Percentiles rank a stretch among this genome's conserved stretches.
These are phyloP conservation scores for Ascobolus immersus DNA, from an alignment of 495 filamentous ascomycete genomes.

Conservation along the genomic window DNA sequence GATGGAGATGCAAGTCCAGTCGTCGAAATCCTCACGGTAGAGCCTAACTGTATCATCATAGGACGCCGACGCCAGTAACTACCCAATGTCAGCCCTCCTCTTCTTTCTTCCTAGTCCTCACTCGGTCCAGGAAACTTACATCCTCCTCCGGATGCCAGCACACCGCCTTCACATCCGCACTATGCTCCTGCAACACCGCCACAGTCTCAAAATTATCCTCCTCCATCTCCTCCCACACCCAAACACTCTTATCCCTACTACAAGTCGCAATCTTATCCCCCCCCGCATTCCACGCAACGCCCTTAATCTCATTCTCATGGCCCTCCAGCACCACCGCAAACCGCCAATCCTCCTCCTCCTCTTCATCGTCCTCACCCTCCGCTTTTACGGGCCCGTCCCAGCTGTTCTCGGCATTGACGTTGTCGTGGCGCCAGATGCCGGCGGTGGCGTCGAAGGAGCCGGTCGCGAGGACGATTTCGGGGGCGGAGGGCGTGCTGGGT, in stretches of 20 bases:
- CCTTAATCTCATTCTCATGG: constrained; percentile 83
- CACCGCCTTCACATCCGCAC: constrained; percentile 81
- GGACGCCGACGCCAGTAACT: constrained; percentile 57
- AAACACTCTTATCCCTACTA: constrained; percentile 78
- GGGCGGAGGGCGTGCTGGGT: constrained; percentile 26
- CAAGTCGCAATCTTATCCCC: constrained; percentile 73
- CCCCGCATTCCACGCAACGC: constrained; percentile 50
- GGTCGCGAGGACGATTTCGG: constrained; percentile 57
- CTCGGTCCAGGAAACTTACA: neutral
- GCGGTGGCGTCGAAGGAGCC: constrained; percentile 78
- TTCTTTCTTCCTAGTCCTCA: neutral
- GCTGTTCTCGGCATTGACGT: constrained; percentile 4
- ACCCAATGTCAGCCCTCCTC: constrained; percentile 19
- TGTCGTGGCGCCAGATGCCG: constrained; percentile 45
- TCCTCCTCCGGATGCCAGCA: constrained; percentile 60
- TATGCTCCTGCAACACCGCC: constrained; percentile 79
- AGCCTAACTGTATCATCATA: constrained; percentile 81
- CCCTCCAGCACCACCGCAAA: constrained; percentile 73
- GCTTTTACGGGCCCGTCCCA: too few species aligned
- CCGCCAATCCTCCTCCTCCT: constrained; percentile 60
- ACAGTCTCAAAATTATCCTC: constrained; percentile 93
- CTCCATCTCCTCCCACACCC: constrained; percentile 89
- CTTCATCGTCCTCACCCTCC: constrained; percentile 25
- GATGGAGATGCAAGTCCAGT: constrained; percentile 77
- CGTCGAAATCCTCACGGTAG: constrained; percentile 73